Evolutionary conservation across 108 stramenopile genomes (phyloP).

Genomic region (Bacterosira constricta): DNA sequence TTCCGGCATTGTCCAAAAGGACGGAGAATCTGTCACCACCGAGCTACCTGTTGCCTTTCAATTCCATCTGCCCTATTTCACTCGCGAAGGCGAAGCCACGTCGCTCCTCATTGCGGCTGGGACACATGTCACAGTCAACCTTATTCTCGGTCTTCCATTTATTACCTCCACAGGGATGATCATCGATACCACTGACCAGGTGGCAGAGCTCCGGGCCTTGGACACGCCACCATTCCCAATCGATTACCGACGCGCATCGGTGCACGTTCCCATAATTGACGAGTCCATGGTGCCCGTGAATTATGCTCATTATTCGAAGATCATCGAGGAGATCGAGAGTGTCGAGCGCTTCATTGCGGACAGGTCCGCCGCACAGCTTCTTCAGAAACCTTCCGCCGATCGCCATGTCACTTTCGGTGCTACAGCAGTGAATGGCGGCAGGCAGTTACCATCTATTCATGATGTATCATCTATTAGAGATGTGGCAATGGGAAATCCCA

Average conservation of each 20-base stretch:
- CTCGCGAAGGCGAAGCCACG: not conserved
- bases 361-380: no score
- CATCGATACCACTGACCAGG: not conserved
- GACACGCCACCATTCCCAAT: not conserved
- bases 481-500: no score
- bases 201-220: not conserved
- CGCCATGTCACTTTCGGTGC: no score
- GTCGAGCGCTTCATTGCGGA: no score
- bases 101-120: not conserved
- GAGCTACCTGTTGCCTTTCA: not conserved
- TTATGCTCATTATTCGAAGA: no score
- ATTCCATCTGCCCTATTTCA: conserved; percentile 3
- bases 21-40: not conserved
- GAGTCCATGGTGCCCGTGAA: not conserved
- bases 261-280: not conserved
- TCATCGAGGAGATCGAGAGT: not conserved
- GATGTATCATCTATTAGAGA: no score
- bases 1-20: not conserved
- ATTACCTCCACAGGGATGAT: not conserved
- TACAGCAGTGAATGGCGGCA: no score
- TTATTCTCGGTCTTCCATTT: conserved; percentile 1
- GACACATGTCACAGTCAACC: not conserved
- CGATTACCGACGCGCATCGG: not conserved
- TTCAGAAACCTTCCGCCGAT: no score
- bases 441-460: no score